Percentiles rank a stretch among this genome's conserved stretches.
Evolutionary conservation across 305 asterid genomes (phyloP).

Genomic region (Solanum hybrid): DNA sequence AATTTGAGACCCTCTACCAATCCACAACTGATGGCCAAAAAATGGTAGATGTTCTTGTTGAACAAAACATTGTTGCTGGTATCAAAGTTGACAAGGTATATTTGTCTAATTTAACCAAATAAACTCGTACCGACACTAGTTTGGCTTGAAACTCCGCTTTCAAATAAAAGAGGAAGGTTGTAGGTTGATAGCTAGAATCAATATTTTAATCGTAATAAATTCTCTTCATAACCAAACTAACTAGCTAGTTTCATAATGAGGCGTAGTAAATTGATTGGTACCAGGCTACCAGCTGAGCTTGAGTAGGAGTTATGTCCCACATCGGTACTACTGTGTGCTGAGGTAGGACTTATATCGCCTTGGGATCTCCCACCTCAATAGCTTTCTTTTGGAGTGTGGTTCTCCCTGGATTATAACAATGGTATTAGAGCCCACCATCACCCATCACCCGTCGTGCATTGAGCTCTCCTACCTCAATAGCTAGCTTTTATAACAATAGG

Average conservation of each 20-base stretch:
- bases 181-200: not conserved
- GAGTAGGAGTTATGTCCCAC: not conserved
- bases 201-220: not conserved
- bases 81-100: conserved; percentile 75
- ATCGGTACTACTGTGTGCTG: not conserved
- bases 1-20: conserved; percentile 53
- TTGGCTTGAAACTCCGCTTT: not conserved
- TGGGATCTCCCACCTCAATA: not conserved
- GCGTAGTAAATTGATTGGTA: not conserved
- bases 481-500: no score
- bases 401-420: not conserved
- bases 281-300: not conserved
- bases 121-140: not conserved
- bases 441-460: not conserved
- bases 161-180: not conserved
- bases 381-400: not conserved
- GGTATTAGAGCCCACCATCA: not conserved
- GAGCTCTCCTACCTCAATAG: no score
- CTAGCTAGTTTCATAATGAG: not conserved
- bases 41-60: conserved; percentile 57
- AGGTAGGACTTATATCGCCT: not conserved
- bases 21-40: conserved; percentile 61
- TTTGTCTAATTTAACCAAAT: not conserved
- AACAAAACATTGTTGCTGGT: conserved; percentile 74
- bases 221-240: not conserved